phyloP scores from a whole-genome alignment of 1,139 yeast species.

The Hyphopichia wangnamkhiaoensis region DNA sequence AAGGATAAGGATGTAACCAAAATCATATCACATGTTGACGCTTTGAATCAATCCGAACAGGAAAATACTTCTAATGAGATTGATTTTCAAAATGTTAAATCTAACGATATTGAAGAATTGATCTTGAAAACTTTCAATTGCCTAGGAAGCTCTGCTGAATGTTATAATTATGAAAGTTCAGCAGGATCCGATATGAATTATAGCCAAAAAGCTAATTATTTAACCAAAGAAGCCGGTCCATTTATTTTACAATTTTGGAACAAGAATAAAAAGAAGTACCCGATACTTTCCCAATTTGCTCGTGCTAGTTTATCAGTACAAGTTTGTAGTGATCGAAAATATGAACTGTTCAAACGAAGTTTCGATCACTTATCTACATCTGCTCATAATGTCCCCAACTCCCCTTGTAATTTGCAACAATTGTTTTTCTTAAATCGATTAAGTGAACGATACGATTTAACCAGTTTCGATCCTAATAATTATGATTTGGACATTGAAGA shows the following conservation, averaged over 20 bases:
- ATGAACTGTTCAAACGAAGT: slow-evolving; percentile 16
- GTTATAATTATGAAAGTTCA: slow-evolving; percentile 25
- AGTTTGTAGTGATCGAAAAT: slow-evolving; percentile 15
- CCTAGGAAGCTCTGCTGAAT: slow-evolving; percentile 28
- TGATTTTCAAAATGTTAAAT: not conserved
- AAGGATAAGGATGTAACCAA: slow-evolving; percentile 19
- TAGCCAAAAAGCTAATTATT: slow-evolving; percentile 9
- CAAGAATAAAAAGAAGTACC: slow-evolving; percentile 14
- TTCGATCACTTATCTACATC: slow-evolving; percentile 13
- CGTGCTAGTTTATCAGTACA: slow-evolving; percentile 18
- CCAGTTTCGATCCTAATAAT: slow-evolving; percentile 19
- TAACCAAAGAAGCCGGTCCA: slow-evolving; percentile 18
- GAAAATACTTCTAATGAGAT: slow-evolving; percentile 2
- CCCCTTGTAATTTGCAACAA: slow-evolving; percentile 17
- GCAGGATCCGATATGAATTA: slow-evolving; percentile 15
- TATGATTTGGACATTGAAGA: slow-evolving; percentile 21
- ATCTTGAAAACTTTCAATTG: slow-evolving; percentile 29
- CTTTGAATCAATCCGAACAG: not conserved
- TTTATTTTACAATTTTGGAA: slow-evolving; percentile 22
- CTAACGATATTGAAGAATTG: slow-evolving; percentile 21
- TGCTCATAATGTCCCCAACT: slow-evolving; percentile 5
- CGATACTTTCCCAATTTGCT: slow-evolving; percentile 17
- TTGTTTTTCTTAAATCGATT: slow-evolving; percentile 22
- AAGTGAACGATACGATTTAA: slow-evolving; percentile 20
- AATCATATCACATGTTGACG: slow-evolving; percentile 12